Percentiles rank a stretch among this genome's conserved stretches.
Evolutionary conservation across 2,329 filamentous ascomycete genomes (phyloP).

Genomic region (Epichloe sp.): DNA sequence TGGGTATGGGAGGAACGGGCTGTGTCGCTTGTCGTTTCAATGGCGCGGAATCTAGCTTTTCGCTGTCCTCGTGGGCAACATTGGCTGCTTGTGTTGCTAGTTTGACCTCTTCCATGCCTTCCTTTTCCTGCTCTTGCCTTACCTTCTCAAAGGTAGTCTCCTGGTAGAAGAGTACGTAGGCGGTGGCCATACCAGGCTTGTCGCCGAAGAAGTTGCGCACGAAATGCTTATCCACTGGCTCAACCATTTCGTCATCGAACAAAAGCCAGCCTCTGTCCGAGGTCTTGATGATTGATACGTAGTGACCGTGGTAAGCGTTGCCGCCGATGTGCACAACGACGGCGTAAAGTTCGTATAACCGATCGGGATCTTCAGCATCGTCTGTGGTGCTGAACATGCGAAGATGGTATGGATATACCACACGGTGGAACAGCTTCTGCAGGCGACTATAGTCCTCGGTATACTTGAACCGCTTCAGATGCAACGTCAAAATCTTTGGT

Average conservation of each 20-base stretch:
- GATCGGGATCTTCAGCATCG: conserved; percentile 84
- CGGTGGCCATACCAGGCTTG: conserved; percentile 78
- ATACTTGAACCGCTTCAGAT: conserved; percentile 96
- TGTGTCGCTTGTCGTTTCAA: conserved; percentile 39
- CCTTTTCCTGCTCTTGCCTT: conserved; percentile 68
- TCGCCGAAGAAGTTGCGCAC: conserved; percentile 97
- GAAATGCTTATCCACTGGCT: conserved; percentile 92
- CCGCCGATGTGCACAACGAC: conserved; percentile 96
- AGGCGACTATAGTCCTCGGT: conserved; percentile 87
- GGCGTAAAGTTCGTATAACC: conserved; percentile 90
- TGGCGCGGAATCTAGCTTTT: conserved; percentile 28
- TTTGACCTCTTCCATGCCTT: conserved; percentile 52
- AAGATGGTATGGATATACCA: conserved; percentile 93
- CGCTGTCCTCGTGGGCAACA: conserved; percentile 35
- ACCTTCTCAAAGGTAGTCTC: conserved; percentile 64
- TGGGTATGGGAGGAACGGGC: conserved; percentile 30
- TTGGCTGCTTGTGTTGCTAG: conserved; percentile 44
- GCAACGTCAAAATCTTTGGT: conserved; percentile 80
- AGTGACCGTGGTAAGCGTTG: conserved; percentile 94
- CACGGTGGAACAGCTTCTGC: conserved; percentile 92
- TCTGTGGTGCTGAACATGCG: conserved; percentile 96
- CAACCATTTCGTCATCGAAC: conserved; percentile 97
- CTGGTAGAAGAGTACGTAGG: conserved; percentile 96
- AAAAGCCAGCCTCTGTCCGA: conserved; percentile 90
- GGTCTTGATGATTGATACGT: conserved; percentile 95